Base-by-base conservation (phyloP, 2,329 filamentous ascomycete species). In the Ambrosiella cleistominuta region DNA sequence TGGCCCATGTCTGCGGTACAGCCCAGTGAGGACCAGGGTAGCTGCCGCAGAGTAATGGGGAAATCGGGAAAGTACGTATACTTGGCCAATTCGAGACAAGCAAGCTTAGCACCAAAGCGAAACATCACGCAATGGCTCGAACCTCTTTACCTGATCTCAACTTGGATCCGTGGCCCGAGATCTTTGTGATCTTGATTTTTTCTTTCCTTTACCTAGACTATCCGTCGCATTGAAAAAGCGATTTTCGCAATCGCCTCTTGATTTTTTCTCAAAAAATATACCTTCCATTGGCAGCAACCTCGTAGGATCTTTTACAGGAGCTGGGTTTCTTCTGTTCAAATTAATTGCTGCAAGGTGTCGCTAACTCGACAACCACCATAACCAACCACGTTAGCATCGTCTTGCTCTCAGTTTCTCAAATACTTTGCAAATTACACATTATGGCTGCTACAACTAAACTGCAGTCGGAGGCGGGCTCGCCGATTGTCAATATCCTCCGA, bases 401-500 rank as follows among this genome's bases (percentile, higher is more conserved):
- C 15, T 55, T 19, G 38, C 37, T 55, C 37, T 42, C 15, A 44
- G 8, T 9, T 36, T 11, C 47, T 27, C 11, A 42, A 7, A 8
- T 27, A 27, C 9, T 8, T 44, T 11, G 19, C 36, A 3, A 52
- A 35, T 44, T 40, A 9, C 35, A 37, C 55, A 57, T 49, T 27
- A 60, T 60, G 59, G 56, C 59, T 47, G 59, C 51, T 37, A 51
- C 62, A 35, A 50, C 49, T 17, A 56, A 57, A 35, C 45, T 44
- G 60, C 27, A 27, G 27, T 27, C 3, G 3, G 27, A 27, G 2
- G 27, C 27, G 27, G 3, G 27, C 4, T 44, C 44, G 62, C 62
- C 49, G 51, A 27, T 61, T 35, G 60, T 62, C 64, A 65, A 66
- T 63, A 64, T 65, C 64, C 64, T 65, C 64, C 66, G 65, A 69